A percentile compares a stretch with the other conserved stretches of the same genome.
phyloP scores from a whole-genome alignment of 2,329 filamentous ascomycete species.

The Scedosporium apiospermum region DNA sequence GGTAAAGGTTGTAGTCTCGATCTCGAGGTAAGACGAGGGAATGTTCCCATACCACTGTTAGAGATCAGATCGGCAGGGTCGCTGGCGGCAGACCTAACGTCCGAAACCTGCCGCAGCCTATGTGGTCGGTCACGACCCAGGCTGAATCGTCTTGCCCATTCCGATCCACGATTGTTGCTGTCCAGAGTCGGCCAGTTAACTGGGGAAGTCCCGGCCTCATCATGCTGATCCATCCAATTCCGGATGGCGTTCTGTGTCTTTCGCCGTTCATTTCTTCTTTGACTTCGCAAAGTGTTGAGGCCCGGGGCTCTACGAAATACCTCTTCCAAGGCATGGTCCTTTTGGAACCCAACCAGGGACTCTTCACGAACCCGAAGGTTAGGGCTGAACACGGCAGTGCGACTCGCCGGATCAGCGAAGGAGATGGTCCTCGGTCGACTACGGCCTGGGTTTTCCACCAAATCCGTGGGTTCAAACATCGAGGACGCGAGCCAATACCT shows the following conservation, averaged over 20 bases:
- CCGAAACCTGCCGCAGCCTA: constrained; percentile 40
- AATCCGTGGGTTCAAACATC: constrained; percentile 74
- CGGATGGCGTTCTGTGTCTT: constrained; percentile 76
- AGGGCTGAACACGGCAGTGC: constrained; percentile 63
- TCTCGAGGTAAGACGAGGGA: constrained; percentile 17
- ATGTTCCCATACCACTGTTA: constrained; percentile 30
- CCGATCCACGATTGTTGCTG: constrained; percentile 26
- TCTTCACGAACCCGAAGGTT: constrained; percentile 67
- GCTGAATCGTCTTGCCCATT: constrained; percentile 44
- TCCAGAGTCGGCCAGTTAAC: constrained; percentile 41
- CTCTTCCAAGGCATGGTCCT: constrained; percentile 82
- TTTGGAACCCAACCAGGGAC: constrained; percentile 79
- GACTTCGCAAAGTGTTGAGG: constrained; percentile 48
- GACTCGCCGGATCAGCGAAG: constrained; percentile 45
- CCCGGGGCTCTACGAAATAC: constrained; percentile 73
- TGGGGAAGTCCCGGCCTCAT: constrained; percentile 36
- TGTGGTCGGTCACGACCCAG: constrained; percentile 38
- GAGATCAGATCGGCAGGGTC: constrained; percentile 56
- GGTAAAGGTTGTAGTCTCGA: background rate
- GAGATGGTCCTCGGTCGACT: constrained; percentile 40
- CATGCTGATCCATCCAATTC: constrained; percentile 77
- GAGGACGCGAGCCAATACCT: constrained; percentile 64
- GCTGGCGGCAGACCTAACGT: constrained; percentile 50
- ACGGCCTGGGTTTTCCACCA: constrained; percentile 62
- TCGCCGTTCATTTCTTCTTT: constrained; percentile 52